Conservation (phyloP, 2,329 filamentous ascomycete species). For the Neofusicoccum laricinum region DNA sequence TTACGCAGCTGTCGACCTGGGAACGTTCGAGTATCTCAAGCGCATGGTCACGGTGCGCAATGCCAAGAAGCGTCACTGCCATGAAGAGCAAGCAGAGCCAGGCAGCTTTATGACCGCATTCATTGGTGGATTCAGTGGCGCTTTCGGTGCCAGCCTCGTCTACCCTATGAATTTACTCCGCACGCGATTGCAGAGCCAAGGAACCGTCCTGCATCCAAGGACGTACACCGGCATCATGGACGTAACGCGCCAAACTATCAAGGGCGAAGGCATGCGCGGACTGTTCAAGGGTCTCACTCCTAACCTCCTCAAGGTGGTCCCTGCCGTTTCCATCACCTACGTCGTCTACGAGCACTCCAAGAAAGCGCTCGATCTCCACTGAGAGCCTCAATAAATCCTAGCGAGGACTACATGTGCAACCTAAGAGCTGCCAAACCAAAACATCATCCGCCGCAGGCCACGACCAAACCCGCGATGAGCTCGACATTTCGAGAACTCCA, state of each 20-base stretch:
- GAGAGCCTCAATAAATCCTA: slow-evolving; percentile 18
- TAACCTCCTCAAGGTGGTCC: slow-evolving; percentile 93
- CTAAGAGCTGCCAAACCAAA: neutral
- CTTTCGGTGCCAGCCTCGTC: slow-evolving; percentile 87
- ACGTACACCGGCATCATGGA: slow-evolving; percentile 92
- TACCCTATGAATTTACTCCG: slow-evolving; percentile 93
- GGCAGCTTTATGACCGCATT: slow-evolving; percentile 81
- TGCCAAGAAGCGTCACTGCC: slow-evolving; percentile 65
- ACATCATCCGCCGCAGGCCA: neutral
- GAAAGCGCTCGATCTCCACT: slow-evolving; percentile 33
- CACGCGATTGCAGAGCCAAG: slow-evolving; percentile 89
- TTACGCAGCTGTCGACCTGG: slow-evolving; percentile 94
- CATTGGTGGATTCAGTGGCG: slow-evolving; percentile 88
- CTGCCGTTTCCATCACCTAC: slow-evolving; percentile 77
- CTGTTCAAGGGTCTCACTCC: slow-evolving; percentile 94
- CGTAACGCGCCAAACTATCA: slow-evolving; percentile 77
- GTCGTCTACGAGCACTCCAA: slow-evolving; percentile 44
- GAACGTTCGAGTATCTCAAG: slow-evolving; percentile 92
- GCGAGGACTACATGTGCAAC: neutral
- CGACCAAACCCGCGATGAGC: neutral
- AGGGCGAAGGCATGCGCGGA: slow-evolving; percentile 78
- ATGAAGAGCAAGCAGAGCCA: slow-evolving; percentile 75
- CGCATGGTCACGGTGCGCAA: slow-evolving; percentile 67
- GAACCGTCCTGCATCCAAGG: slow-evolving; percentile 83
- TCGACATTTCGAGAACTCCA: neutral